Conservation (phyloP, 108 stramenopile species). For the Mediolabrus comicus region DNA sequence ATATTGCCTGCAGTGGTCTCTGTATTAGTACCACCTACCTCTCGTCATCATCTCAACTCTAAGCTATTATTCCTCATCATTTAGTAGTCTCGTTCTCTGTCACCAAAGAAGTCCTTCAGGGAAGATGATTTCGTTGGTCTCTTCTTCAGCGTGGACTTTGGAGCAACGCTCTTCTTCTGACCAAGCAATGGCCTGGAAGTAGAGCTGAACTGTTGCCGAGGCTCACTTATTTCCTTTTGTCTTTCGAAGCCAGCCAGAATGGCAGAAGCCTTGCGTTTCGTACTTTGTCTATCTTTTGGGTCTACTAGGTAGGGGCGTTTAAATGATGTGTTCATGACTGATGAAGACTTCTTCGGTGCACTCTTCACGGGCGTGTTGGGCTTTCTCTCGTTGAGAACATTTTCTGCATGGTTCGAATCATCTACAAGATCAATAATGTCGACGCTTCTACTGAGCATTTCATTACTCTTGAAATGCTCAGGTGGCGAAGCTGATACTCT, state of each 20-base stretch:
- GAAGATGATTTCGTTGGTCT: neutral
- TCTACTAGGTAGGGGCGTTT: constrained; percentile 32
- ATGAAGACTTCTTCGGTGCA: constrained; percentile 3
- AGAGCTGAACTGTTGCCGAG: neutral
- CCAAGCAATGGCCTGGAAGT: neutral
- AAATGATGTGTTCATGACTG: constrained; percentile 18
- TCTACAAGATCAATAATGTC: constrained; percentile 27
- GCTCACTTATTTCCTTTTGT: constrained; percentile 5
- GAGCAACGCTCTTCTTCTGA: neutral
- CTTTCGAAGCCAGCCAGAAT: constrained; percentile 34
- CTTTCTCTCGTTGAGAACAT: neutral
- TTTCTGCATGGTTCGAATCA: constrained; percentile 2
- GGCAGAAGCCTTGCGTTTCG: constrained; percentile 16
- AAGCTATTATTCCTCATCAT: too few relatives aligned
- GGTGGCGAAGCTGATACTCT: constrained; percentile 35
- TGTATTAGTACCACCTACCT: too few relatives aligned
- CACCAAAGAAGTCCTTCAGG: neutral
- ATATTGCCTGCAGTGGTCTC: too few relatives aligned
- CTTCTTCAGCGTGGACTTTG: neutral
- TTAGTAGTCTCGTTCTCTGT: neutral
- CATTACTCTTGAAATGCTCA: neutral
- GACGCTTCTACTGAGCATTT: constrained; percentile 4
- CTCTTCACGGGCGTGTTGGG: neutral
- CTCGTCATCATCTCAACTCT: too few relatives aligned
- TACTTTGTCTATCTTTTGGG: neutral